Percentiles rank a stretch among this genome's conserved stretches.
These are phyloP conservation scores for Backusella parvicylindrica DNA, from an alignment of 192 early-diverging fungal species.

Conservation along the genomic window DNA sequence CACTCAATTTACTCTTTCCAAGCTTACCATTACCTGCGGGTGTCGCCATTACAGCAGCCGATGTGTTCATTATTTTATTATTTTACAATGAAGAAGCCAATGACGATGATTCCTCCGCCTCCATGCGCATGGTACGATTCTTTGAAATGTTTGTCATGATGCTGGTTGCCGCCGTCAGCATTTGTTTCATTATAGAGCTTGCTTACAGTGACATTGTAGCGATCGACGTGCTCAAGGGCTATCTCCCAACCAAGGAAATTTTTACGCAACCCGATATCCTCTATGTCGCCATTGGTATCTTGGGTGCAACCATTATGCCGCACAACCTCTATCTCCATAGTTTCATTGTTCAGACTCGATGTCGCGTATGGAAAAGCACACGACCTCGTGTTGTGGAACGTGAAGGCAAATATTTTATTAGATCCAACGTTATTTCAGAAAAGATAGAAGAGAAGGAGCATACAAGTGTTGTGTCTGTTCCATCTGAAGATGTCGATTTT, in stretches of 20 bases:
- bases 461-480: background rate
- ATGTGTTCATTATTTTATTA: conserved; percentile 69
- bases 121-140: conserved; percentile 43
- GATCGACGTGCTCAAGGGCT: conserved; percentile 63
- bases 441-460: conserved; percentile 19
- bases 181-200: conserved; percentile 67
- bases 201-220: conserved; percentile 54
- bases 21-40: conserved; percentile 66
- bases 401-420: conserved; percentile 4
- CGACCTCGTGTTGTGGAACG: conserved; percentile 11
- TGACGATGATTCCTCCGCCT: background rate
- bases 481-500: background rate
- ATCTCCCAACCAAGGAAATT: conserved; percentile 51
- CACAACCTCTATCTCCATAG: conserved; percentile 83
- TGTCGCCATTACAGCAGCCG: conserved; percentile 69
- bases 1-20: conserved; percentile 68
- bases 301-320: conserved; percentile 75
- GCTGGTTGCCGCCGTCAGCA: conserved; percentile 57
- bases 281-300: conserved; percentile 76
- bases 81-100: conserved; percentile 53
- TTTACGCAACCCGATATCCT: conserved; percentile 55
- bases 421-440: background rate
- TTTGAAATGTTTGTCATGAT: conserved; percentile 72
- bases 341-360: conserved; percentile 65
- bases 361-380: conserved; percentile 18